Evolutionary conservation across 768 basidiomycete genomes (phyloP), one percentile per base, ranked within the genome.

Genomic region (Mycena sanguinolenta): DNA sequence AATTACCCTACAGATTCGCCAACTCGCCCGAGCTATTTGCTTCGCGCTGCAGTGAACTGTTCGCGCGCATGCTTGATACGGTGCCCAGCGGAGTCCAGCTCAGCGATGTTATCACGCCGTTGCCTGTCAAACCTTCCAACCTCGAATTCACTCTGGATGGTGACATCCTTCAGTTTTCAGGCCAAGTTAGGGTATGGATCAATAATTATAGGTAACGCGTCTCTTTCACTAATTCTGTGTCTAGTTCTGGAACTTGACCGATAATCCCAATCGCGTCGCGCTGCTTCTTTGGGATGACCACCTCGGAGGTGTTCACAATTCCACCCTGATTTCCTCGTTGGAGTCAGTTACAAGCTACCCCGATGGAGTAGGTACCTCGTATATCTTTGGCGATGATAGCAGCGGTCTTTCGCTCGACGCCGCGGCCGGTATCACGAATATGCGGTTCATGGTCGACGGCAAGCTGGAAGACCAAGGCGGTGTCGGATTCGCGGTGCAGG

Each of bases 21-120:
- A 52, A 50, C 32, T 63, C 61, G 32, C 49, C 61, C 13, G 46
- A 27, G 12, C 6, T 63, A 34, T 63, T 52, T 30, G 61, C 61
- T 30, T 63, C 61, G 50, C 28, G 28, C 21, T 63, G 61, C 50
- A 12, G 5, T 4, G 49, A 52, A 17, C 46, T 63, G 34, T 63
- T 63, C 34, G 61, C 61, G 23, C 61, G 61, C 50, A 63, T 63
- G 61, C 61, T 63, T 17, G 46, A 63, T 38, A 63, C 49, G 17
- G 61, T 63, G 28, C 61, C 61, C 28, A 36, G 34, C 32, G 50
- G 32, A 49, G 46, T 49, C 46, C 23, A 49, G 46, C 46, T 49
- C 46, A 49, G 46, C n/a, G 46, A 49, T 49, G 61, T 63, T 17
- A 50, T 63, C 50, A 52, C 61, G 23, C 61, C 61, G 34, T 34